These are phyloP conservation scores for Penicillium angulare DNA, from an alignment of 495 filamentous ascomycete species.

Conservation along the genomic window DNA sequence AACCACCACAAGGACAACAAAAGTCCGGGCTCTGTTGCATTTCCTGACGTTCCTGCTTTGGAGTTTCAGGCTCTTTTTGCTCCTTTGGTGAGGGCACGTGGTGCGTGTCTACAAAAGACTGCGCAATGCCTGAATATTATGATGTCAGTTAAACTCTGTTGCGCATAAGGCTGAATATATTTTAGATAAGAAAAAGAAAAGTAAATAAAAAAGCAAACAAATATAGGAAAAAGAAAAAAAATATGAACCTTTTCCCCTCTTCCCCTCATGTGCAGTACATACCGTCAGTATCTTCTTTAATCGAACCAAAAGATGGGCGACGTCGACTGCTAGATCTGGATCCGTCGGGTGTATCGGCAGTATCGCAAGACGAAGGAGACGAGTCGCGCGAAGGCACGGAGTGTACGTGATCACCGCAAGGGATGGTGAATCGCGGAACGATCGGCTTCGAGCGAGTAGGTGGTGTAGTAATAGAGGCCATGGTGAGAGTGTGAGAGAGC, in stretches of 20 bases:
- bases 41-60: conserved; percentile 36
- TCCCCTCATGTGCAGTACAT: conserved; percentile 4
- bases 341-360: conserved; percentile 38
- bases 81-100: conserved; percentile 49
- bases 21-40: conserved; percentile 54
- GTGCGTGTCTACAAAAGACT: conserved; percentile 70
- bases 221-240: too few species aligned
- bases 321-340: conserved; percentile 44
- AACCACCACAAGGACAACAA: conserved; percentile 70
- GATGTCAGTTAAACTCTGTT: conserved; percentile 12
- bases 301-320: conserved; percentile 44
- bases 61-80: conserved; percentile 32
- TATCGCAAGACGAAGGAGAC: conserved; percentile 38
- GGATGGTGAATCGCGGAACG: conserved; percentile 18
- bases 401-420: conserved; percentile 27
- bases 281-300: conserved; percentile 49
- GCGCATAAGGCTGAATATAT: too few species aligned
- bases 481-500: conserved; percentile 27
- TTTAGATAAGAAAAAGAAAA: too few species aligned
- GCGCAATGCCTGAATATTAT: conserved; percentile 52
- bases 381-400: conserved; percentile 28
- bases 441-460: conserved; percentile 23
- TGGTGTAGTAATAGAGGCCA: conserved; percentile 32
- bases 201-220: too few species aligned
- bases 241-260: too few species aligned